A percentile compares a stretch with the other conserved stretches of the same genome.
phyloP scores from a whole-genome alignment of 441 rosid species.

The Erysimum pusillum region DNA sequence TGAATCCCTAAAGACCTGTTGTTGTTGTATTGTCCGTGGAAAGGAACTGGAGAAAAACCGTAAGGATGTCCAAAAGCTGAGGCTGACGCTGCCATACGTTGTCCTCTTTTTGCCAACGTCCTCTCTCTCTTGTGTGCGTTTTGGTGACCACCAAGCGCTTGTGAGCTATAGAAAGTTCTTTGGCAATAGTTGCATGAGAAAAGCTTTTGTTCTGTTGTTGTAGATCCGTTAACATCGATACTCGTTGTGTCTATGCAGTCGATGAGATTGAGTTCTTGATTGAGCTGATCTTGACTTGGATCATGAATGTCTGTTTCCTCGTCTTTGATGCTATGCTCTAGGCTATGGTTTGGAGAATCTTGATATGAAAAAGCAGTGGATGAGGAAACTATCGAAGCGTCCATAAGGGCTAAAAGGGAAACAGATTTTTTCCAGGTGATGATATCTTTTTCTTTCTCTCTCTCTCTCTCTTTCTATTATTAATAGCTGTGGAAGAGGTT shows the following conservation, averaged over 20 bases:
- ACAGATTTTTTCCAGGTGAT: conserved; percentile 4
- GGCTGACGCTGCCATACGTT: conserved; percentile 54
- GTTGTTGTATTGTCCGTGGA: conserved; percentile 55
- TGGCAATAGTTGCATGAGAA: conserved; percentile 90
- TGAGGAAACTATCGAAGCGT: conserved; percentile 45
- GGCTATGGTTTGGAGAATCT: conserved; percentile 27
- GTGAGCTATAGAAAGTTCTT: conserved; percentile 84
- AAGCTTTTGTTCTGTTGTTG: conserved; percentile 59
- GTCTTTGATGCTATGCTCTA: conserved; percentile 30
- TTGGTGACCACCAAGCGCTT: conserved; percentile 94
- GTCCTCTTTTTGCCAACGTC: conserved; percentile 75
- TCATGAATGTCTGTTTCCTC: conserved; percentile 41
- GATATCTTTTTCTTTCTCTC: conserved; percentile 5
- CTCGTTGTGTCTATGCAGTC: conserved; percentile 52
- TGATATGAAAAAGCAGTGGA: conserved; percentile 45
- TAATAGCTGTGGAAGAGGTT: conserved; percentile 31
- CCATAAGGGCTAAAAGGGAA: conserved; percentile 44
- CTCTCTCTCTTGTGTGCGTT: conserved; percentile 94
- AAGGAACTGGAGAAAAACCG: conserved; percentile 67
- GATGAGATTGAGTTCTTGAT: conserved; percentile 75
- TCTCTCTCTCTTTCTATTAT: conserved; percentile 35
- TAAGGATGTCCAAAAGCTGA: conserved; percentile 63
- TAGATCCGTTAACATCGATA: conserved; percentile 31
- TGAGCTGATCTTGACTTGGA: conserved; percentile 42
- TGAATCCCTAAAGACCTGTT: conserved; percentile 73